phyloP scores from a whole-genome alignment of 169 alveolate genomes.

The Plasmodium adleri region DNA sequence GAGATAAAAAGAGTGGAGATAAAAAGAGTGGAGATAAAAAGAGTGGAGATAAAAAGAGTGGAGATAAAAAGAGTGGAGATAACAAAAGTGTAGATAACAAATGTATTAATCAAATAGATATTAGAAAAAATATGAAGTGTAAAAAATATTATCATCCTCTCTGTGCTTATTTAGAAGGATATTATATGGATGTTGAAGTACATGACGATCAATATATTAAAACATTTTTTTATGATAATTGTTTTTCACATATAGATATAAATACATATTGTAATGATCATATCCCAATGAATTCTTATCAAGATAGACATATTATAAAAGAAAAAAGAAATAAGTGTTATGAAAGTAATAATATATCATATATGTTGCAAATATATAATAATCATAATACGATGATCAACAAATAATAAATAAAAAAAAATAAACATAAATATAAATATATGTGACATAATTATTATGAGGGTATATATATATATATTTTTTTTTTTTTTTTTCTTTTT shows the following conservation, averaged over 20 bases:
- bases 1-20: not conserved
- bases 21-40: not conserved
- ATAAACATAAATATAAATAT: too few species aligned
- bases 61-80: too few species aligned
- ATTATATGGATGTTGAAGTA: constrained; percentile 55
- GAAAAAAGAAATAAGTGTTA: constrained; percentile 19
- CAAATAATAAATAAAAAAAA: too few species aligned
- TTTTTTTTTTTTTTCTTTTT: too few species aligned
- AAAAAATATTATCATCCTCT: constrained; percentile 49
- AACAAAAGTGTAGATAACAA: too few species aligned
- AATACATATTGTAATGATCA: constrained; percentile 53
- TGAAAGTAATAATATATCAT: not conserved
- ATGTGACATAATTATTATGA: too few species aligned
- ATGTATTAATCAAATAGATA: too few species aligned
- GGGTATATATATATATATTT: too few species aligned
- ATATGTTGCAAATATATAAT: not conserved
- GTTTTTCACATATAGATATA: constrained; percentile 33
- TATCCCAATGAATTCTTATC: constrained; percentile 22
- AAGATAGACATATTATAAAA: constrained; percentile 25
- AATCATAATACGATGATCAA: too few species aligned
- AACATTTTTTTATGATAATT: constrained; percentile 58
- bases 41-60: not conserved
- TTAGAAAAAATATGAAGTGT: constrained; percentile 19
- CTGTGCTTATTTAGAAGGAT: constrained; percentile 68
- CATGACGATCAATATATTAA: constrained; percentile 45